Conservation (phyloP, 163 green algal genomes). For the Prototheca wickerhamii region DNA sequence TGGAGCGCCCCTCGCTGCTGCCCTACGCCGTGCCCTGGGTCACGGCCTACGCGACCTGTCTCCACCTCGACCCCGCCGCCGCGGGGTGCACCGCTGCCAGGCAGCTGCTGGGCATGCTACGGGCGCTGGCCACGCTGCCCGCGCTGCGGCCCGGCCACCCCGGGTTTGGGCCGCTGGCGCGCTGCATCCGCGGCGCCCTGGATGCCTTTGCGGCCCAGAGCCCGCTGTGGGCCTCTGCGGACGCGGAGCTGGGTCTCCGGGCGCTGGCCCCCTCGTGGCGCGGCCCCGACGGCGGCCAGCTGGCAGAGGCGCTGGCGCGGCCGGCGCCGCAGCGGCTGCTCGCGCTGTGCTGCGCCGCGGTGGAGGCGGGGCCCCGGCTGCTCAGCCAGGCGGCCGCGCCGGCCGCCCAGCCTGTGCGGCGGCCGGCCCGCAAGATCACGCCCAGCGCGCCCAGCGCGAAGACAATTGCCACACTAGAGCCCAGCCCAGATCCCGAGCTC, state of each 20-base stretch:
- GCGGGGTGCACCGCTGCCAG: background rate
- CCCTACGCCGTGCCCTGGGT: slow-evolving; percentile 36
- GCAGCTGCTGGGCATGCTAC: slow-evolving; percentile 8
- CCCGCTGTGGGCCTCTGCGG: background rate
- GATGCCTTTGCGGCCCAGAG: slow-evolving; percentile 22
- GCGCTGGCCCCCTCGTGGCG: too few species aligned
- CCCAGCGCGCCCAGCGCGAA: background rate
- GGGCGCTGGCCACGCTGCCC: slow-evolving; percentile 3
- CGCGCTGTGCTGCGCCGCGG: background rate
- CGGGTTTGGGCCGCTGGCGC: slow-evolving; percentile 13
- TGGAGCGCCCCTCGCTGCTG: slow-evolving; percentile 4
- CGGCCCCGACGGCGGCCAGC: too few species aligned
- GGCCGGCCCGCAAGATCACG: background rate
- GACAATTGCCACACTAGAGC: too few species aligned
- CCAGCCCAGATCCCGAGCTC: too few species aligned
- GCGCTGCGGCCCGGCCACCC: slow-evolving; percentile 11
- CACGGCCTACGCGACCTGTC: slow-evolving; percentile 30
- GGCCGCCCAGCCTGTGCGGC: background rate
- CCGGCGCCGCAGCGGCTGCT: background rate
- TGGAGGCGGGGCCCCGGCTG: background rate
- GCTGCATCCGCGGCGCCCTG: slow-evolving; percentile 29
- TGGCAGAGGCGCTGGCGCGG: background rate
- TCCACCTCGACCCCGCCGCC: slow-evolving; percentile 16
- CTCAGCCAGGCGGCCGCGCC: background rate
- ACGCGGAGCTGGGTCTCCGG: too few species aligned